Evolutionary conservation across 2,329 filamentous ascomycete species (phyloP), one percentile per base, ranked within the genome.

Genomic region (Diaporthe sp.): DNA sequence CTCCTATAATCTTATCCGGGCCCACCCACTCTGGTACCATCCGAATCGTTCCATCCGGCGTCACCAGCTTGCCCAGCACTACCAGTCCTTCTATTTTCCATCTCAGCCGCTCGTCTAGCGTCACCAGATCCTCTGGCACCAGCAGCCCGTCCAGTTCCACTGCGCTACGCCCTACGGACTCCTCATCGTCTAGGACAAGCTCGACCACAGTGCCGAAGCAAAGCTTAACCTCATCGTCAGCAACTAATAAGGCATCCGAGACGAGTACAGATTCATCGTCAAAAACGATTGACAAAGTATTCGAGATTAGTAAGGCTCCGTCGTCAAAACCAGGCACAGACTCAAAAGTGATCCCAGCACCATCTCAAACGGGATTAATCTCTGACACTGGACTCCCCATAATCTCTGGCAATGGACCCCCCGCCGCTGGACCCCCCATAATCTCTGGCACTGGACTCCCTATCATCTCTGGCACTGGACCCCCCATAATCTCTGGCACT

Each of bases 371-470:
- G 19, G 19, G 7, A 7, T 42, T 15, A 62, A 9, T 10, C 15
- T 10, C n/a, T n/a, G n/a, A 1, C 4, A 6, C 34, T 4, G n/a
- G 12, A 4, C 3, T 15, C n/a, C 3, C n/a, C n/a, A 25, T 34
- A 61, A 7, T 15, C n/a, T 10, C 58, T 22, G n/a, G 12, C 4
- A 28, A 28, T 28, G 28, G 28, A 31, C 31, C 31, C 31, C 31
- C 31, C 31, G n/a, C 22, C 4, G 0, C 34, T 4, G n/a, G 12
- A 2, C 4, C 15, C n/a, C 3, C n/a, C n/a, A 25, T 34, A 61
- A 7, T 15, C n/a, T n/a, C 58, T 22, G n/a, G 12, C 0, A 6
- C 34, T 4, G n/a, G 12, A 4, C 3, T 15, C n/a, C 31, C 31
- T 34, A 34, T 34, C 4, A 8, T 34, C 31, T 34, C 31, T 34